Evolutionary conservation across 2,329 filamentous ascomycete genomes (phyloP), one percentile per base, ranked within the genome.

Genomic region (Lomentospora prolificans): DNA sequence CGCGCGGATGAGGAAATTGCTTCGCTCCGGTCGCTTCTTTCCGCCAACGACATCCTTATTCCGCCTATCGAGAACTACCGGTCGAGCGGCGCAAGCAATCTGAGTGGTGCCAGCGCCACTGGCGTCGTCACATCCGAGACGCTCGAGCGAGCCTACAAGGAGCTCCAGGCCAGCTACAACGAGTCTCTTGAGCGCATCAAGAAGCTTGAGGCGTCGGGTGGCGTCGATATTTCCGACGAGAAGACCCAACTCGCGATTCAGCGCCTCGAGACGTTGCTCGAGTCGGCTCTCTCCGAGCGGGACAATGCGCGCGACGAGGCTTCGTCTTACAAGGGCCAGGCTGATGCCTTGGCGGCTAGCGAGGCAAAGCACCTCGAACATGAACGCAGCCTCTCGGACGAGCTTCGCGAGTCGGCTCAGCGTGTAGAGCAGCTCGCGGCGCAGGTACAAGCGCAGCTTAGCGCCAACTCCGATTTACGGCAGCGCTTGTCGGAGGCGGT

Each of bases 1-100:
- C 88, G 91, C 59, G 91, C 94, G 25, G 90, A 96, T 69, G 88
- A 94, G 67, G 94, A 99, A 72, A 95, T 95, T 28, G 76, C 82
- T 41, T 88, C 88, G n/a, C 78, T 99, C 41, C 84, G 89, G 46
- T 80, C 76, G 30, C 75, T 97, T 25, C 78, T 97, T 19, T 76
- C 85, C 58, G 89, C 95, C 67, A 87, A 91, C 62, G 90, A 96
- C 64, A 90, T 91, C 56, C 75, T 85, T 41, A 83, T 88, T 24
- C 84, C 86, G 0, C 83, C 83, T 50, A 22, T 51, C n/a, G 78
- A 79, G 14, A 70, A 79, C 57, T 75, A 73, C 53, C 76, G 75
- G 56, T 66, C 67, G 9, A 75, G 73, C 55, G 65, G 60, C 64
- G 65, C 61, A 61, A 66, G 63, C 56, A 62, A 59, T 6, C 33